These are phyloP conservation scores for Exophiala viscosa DNA, from an alignment of 2,329 filamentous ascomycete species.

Conservation along the genomic window DNA sequence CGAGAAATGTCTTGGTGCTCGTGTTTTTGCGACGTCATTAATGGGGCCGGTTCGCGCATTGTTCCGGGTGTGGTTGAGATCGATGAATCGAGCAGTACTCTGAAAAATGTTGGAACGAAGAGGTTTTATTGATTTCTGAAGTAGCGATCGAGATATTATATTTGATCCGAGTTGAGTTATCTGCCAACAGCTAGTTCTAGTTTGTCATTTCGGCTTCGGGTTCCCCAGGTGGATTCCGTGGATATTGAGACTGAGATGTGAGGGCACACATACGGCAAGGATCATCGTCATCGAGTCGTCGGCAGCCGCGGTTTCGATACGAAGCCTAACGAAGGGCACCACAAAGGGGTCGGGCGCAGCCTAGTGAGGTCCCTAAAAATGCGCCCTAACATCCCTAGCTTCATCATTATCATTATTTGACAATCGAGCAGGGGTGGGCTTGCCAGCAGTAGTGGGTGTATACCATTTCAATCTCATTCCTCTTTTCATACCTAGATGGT, in stretches of 20 bases:
- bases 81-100: background rate
- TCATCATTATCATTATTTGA: background rate
- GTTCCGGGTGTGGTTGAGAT: background rate
- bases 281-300: constrained; percentile 1
- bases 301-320: background rate
- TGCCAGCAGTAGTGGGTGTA: background rate
- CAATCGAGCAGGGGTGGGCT: background rate
- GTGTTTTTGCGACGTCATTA: constrained; percentile 12
- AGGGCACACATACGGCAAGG: background rate
- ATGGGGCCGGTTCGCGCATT: background rate
- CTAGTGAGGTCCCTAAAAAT: background rate
- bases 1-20: constrained; percentile 9
- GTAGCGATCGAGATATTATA: too few species aligned
- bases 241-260: background rate
- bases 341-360: constrained; percentile 4
- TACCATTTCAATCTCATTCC: too few species aligned
- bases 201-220: background rate
- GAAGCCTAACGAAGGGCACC: background rate
- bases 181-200: too few species aligned
- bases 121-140: too few species aligned
- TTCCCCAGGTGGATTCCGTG: background rate
- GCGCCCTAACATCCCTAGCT: too few species aligned
- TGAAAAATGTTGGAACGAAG: too few species aligned
- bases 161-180: too few species aligned
- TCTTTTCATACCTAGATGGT: too few species aligned